phyloP scores from a whole-genome alignment of 305 asterid species.

The Striga hermonthica region DNA sequence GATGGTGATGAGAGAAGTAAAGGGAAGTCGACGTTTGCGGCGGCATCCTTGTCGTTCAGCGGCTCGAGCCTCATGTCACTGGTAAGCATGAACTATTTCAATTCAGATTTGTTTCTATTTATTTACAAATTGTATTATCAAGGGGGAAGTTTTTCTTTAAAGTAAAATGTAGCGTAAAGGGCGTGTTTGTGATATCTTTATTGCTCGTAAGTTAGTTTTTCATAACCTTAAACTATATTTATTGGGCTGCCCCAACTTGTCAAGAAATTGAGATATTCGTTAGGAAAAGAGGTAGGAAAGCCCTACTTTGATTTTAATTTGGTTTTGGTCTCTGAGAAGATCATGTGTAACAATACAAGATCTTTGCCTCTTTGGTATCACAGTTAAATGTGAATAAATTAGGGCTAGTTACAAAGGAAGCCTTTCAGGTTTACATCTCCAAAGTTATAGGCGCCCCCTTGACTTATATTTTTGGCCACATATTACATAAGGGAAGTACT shows the following conservation, averaged over 20 bases:
- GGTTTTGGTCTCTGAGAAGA: not conserved
- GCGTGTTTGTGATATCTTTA: not conserved
- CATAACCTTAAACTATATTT: not conserved
- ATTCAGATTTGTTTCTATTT: not conserved
- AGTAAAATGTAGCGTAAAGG: too few relatives aligned
- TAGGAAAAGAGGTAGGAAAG: not conserved
- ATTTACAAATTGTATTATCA: not conserved
- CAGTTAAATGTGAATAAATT: not conserved
- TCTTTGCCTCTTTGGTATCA: not conserved
- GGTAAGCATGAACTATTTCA: conserved; percentile 44
- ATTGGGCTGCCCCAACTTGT: not conserved
- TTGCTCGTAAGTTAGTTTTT: not conserved
- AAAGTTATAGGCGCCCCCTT: not conserved
- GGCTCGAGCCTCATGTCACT: conserved; percentile 42
- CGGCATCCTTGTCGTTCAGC: conserved; percentile 59
- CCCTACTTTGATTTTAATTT: not conserved
- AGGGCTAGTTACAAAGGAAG: not conserved
- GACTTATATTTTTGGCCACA: not conserved
- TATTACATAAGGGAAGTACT: too few relatives aligned
- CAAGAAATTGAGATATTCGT: not conserved
- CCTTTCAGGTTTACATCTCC: too few relatives aligned
- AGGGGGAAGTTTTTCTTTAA: not conserved
- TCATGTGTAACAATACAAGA: not conserved
- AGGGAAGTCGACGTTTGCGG: conserved; percentile 72
- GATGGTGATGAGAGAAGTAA: conserved; percentile 42